Percentiles rank a stretch among this genome's conserved stretches.
Conservation (phyloP, 129 eudicot genomes). For the Sambucus nigra region DNA sequence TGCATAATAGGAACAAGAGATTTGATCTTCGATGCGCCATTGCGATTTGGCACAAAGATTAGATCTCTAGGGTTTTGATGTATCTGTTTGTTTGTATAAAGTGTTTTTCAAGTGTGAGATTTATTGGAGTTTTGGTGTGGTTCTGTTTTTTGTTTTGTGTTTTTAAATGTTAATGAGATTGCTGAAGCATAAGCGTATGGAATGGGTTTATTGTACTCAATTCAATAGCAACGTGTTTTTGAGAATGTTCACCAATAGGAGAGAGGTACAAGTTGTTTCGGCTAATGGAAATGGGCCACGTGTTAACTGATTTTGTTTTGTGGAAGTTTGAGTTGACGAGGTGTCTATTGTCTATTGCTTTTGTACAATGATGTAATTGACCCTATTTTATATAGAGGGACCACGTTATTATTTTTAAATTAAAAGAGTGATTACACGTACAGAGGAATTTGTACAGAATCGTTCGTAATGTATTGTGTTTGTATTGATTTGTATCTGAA, state of each 20-base stretch:
- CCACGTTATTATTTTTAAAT: no score
- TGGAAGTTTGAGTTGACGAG: not conserved
- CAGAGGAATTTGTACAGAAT: no score
- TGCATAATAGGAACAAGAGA: constrained; percentile 37
- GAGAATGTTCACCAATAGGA: constrained; percentile 43
- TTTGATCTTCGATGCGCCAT: constrained; percentile 71
- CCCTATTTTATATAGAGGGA: no score
- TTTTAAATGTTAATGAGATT: not conserved
- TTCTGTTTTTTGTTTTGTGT: not conserved
- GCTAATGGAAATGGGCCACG: constrained; percentile 38
- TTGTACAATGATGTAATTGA: no score
- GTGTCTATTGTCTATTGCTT: no score
- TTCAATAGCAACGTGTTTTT: constrained; percentile 43
- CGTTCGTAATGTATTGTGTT: no score
- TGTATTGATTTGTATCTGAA: no score
- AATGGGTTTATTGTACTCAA: constrained; percentile 16
- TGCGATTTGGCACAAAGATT: constrained; percentile 19
- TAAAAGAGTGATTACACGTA: no score
- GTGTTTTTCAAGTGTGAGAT: no score
- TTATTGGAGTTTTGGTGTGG: not conserved
- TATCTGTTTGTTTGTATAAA: no score
- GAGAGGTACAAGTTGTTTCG: constrained; percentile 11
- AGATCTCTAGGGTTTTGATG: constrained; percentile 18
- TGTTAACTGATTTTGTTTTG: not conserved
- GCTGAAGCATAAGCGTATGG: constrained; percentile 3